Conservation (phyloP, 495 filamentous ascomycete genomes). For the Margaritispora aquatica region DNA sequence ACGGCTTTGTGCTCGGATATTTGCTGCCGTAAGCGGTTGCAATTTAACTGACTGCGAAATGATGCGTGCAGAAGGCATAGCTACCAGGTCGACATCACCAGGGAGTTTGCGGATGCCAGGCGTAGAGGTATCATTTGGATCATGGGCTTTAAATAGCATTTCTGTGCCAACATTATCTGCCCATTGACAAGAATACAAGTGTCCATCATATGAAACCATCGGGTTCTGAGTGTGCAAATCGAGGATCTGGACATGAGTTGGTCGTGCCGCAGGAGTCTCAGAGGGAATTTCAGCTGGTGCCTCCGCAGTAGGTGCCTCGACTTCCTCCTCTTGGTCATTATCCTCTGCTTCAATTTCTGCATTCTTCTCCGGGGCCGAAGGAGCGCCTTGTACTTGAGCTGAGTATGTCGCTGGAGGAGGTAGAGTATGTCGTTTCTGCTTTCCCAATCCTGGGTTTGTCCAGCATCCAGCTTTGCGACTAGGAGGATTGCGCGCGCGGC, state of each 20-base stretch:
- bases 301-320: conserved; percentile 15
- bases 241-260: conserved; percentile 64
- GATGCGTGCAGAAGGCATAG: conserved; percentile 46
- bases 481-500: background rate
- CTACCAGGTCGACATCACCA: conserved; percentile 53
- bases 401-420: background rate
- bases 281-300: conserved; percentile 12
- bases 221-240: conserved; percentile 69
- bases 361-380: background rate
- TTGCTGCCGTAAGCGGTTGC: background rate
- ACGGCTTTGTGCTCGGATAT: conserved; percentile 31
- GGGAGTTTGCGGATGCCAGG: conserved; percentile 36
- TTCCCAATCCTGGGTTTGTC: conserved; percentile 18
- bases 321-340: conserved; percentile 23
- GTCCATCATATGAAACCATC: conserved; percentile 65
- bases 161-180: conserved; percentile 73
- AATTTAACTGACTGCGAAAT: conserved; percentile 32
- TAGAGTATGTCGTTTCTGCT: conserved; percentile 20
- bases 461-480: conserved; percentile 13
- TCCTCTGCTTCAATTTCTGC: conserved; percentile 13
- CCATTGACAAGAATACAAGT: conserved; percentile 73
- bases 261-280: conserved; percentile 2
- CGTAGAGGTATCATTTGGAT: conserved; percentile 26
- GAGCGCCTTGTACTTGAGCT: background rate
- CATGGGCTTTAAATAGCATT: conserved; percentile 56